These are phyloP conservation scores for Trichoderma cornu-damae DNA, from an alignment of 2,329 filamentous ascomycete species.

Conservation along the genomic window DNA sequence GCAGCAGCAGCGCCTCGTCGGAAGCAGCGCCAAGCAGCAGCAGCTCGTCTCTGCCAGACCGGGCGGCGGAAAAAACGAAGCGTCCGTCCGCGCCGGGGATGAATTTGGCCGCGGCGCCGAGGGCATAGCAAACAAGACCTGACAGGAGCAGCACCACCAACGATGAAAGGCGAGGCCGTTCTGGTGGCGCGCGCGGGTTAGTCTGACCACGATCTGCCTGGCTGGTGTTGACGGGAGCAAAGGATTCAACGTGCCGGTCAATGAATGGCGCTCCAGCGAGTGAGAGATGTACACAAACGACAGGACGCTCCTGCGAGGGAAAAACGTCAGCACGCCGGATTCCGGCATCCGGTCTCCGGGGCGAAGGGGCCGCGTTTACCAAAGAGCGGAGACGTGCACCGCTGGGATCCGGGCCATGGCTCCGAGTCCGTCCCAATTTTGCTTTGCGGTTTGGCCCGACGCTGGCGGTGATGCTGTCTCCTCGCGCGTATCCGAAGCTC, in stretches of 20 bases:
- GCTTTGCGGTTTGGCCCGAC: not conserved
- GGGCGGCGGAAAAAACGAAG: slow-evolving; percentile 35
- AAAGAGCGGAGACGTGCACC: slow-evolving; percentile 18
- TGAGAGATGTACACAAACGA: slow-evolving; percentile 47
- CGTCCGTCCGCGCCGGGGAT: slow-evolving; percentile 44
- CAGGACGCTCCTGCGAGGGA: slow-evolving; percentile 37
- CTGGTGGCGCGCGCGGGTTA: slow-evolving; percentile 29
- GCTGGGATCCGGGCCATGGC: slow-evolving; percentile 15
- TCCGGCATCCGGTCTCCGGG: not conserved
- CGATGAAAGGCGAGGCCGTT: slow-evolving; percentile 45
- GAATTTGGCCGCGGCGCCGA: slow-evolving; percentile 42
- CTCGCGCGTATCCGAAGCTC: not conserved
- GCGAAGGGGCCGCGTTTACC: not conserved
- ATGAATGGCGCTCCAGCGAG: slow-evolving; percentile 43
- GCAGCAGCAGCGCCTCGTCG: slow-evolving; percentile 30
- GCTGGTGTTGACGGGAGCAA: not conserved
- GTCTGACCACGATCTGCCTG: not conserved
- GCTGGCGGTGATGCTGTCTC: not conserved
- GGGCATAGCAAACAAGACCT: slow-evolving; percentile 37
- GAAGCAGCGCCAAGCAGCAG: slow-evolving; percentile 13
- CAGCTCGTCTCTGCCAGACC: slow-evolving; percentile 21
- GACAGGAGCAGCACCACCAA: slow-evolving; percentile 45
- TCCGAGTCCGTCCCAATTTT: too few species aligned
- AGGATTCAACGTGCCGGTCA: slow-evolving; percentile 38
- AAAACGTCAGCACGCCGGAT: not conserved